Percentiles rank a stretch among this genome's conserved stretches.
Evolutionary conservation across 1,284 basidiomycete species (phyloP).

Genomic region (Cryptococcus hybrid): DNA sequence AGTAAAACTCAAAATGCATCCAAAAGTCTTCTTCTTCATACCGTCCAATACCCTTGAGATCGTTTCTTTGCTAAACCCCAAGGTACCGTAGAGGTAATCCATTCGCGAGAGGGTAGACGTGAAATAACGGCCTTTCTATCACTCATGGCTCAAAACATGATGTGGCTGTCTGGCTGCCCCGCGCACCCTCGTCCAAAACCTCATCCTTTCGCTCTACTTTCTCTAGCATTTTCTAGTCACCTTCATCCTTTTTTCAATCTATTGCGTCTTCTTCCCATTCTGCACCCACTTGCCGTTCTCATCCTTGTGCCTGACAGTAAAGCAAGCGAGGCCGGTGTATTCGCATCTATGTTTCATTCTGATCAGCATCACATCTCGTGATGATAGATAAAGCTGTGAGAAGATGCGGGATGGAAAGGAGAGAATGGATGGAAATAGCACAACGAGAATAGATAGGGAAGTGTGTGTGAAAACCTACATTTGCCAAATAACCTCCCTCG

Average conservation of each 20-base stretch:
- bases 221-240: neutral
- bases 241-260: neutral
- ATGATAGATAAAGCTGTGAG: neutral
- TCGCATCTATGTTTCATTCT: constrained; percentile 57
- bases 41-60: too few relatives aligned
- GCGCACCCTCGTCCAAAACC: neutral
- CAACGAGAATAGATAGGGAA: neutral
- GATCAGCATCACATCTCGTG: neutral
- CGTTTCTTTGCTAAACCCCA: too few relatives aligned
- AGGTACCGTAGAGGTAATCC: too few relatives aligned
- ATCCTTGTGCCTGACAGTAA: constrained; percentile 81
- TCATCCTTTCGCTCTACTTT: neutral
- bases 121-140: too few relatives aligned
- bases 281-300: constrained; percentile 66
- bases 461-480: constrained; percentile 52
- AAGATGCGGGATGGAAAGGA: neutral
- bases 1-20: too few relatives aligned
- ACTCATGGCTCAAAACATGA: too few relatives aligned
- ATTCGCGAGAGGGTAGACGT: too few relatives aligned
- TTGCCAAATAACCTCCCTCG: constrained; percentile 74
- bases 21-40: too few relatives aligned
- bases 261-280: constrained; percentile 33
- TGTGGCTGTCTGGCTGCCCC: neutral
- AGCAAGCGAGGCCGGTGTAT: constrained; percentile 84
- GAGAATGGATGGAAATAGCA: neutral